Percentiles rank a stretch among this genome's conserved stretches.
These are phyloP conservation scores for Trebouxia gelatinosa DNA, from an alignment of 163 green algal genomes.

Conservation along the genomic window DNA sequence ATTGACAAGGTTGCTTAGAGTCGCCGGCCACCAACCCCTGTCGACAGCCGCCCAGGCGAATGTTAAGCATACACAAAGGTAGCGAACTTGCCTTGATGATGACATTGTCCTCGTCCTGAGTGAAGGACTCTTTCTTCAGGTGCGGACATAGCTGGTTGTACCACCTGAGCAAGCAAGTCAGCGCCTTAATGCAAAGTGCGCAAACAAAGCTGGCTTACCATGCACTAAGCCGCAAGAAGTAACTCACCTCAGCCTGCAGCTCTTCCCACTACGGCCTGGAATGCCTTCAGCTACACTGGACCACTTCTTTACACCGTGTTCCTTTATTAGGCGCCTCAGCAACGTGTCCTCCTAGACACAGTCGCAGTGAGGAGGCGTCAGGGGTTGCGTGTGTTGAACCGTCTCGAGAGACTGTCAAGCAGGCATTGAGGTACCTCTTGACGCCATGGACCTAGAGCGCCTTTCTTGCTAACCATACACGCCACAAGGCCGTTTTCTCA, in stretches of 20 bases:
- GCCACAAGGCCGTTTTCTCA: too few species aligned
- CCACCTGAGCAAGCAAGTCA: constrained; percentile 79
- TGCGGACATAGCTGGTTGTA: constrained; percentile 95
- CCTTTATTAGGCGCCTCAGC: constrained; percentile 19
- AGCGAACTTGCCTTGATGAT: constrained; percentile 53
- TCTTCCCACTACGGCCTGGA: constrained; percentile 54
- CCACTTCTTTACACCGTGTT: constrained; percentile 28
- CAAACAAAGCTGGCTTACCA: background rate
- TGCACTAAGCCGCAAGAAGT: background rate
- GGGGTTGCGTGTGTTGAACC: too few species aligned
- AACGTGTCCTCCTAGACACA: constrained; percentile 1
- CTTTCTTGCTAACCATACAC: constrained; percentile 20
- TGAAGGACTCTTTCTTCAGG: constrained; percentile 76
- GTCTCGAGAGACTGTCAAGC: too few species aligned
- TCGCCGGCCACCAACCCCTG: too few species aligned
- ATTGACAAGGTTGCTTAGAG: too few species aligned
- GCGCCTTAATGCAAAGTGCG: background rate
- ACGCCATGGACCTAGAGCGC: background rate
- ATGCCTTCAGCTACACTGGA: constrained; percentile 55
- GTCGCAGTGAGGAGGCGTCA: background rate
- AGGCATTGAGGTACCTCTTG: background rate
- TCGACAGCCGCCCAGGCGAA: too few species aligned
- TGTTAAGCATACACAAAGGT: too few species aligned
- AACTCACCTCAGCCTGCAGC: constrained; percentile 48
- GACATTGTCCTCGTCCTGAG: constrained; percentile 55